These are phyloP conservation scores for Porcisia deanei DNA, from an alignment of 208 protist species.

Conservation along the genomic window DNA sequence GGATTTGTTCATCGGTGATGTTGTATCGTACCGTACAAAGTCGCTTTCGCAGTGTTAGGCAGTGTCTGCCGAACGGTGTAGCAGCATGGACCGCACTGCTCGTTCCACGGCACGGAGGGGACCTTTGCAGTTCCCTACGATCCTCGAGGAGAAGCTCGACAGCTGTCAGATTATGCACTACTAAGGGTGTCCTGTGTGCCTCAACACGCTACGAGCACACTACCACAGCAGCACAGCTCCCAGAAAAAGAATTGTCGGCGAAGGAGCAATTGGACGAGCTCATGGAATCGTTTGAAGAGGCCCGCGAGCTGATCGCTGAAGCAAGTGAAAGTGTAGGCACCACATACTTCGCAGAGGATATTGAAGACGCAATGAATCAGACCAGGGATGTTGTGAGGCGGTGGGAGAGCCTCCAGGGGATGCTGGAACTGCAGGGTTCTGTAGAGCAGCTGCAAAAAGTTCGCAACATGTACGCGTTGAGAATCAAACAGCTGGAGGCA, in stretches of 20 bases:
- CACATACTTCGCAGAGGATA: conserved; percentile 71
- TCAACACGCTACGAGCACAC: conserved; percentile 13
- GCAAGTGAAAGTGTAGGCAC: conserved; percentile 66
- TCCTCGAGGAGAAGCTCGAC: not conserved
- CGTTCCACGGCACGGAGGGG: too few relatives aligned
- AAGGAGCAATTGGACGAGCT: conserved; percentile 47
- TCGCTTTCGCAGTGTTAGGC: not conserved
- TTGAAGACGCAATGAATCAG: conserved; percentile 58
- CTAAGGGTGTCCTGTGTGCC: not conserved
- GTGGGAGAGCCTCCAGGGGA: conserved; percentile 45
- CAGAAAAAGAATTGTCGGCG: not conserved
- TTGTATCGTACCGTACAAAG: not conserved
- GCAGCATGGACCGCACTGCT: not conserved
- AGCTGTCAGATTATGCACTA: not conserved
- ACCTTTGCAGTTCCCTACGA: not conserved
- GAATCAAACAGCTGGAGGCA: conserved; percentile 67
- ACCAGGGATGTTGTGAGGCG: conserved; percentile 52
- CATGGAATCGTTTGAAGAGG: conserved; percentile 65
- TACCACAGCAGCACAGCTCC: not conserved
- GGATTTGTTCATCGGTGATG: too few relatives aligned
- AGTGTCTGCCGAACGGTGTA: not conserved
- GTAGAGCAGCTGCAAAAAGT: conserved; percentile 32
- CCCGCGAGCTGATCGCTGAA: conserved; percentile 67
- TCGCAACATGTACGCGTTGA: conserved; percentile 58
- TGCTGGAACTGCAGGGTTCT: conserved; percentile 33